phyloP scores from a whole-genome alignment of 305 asterid species.

The Coffea humblotiana region DNA sequence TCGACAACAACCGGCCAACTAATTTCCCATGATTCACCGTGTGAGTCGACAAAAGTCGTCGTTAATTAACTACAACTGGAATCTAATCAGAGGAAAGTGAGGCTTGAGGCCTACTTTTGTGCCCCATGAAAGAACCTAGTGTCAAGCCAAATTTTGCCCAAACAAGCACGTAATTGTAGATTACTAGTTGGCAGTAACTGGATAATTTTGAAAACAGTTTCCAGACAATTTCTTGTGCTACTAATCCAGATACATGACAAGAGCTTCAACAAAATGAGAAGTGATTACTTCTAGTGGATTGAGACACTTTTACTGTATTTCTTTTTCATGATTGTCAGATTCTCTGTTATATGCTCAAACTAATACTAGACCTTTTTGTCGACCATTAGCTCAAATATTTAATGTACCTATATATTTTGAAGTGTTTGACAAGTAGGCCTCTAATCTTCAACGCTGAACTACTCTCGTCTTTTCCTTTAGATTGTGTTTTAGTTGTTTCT shows the following conservation, averaged over 20 bases:
- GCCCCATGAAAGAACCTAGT: conserved; percentile 7
- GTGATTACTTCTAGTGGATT: neutral
- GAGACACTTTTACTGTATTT: neutral
- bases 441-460: conserved; percentile 8
- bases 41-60: conserved; percentile 38
- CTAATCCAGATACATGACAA: conserved; percentile 30
- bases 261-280: conserved; percentile 17
- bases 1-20: conserved; percentile 46
- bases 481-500: conserved; percentile 10
- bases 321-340: neutral
- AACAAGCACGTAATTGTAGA: conserved; percentile 40
- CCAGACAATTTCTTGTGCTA: conserved; percentile 33
- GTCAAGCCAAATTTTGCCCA: conserved; percentile 23
- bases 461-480: neutral
- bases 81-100: neutral
- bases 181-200: conserved; percentile 27
- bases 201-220: conserved; percentile 4
- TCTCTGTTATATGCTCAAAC: neutral
- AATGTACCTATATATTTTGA: conserved; percentile 26
- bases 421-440: conserved; percentile 43
- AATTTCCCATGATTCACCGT: conserved; percentile 25
- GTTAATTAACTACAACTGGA: conserved; percentile 46
- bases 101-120: conserved; percentile 18
- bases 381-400: neutral
- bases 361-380: neutral